Evolutionary conservation across 2,329 filamentous ascomycete species (phyloP), one percentile per base, ranked within the genome.

Genomic region (Juglanconis oblonga): DNA sequence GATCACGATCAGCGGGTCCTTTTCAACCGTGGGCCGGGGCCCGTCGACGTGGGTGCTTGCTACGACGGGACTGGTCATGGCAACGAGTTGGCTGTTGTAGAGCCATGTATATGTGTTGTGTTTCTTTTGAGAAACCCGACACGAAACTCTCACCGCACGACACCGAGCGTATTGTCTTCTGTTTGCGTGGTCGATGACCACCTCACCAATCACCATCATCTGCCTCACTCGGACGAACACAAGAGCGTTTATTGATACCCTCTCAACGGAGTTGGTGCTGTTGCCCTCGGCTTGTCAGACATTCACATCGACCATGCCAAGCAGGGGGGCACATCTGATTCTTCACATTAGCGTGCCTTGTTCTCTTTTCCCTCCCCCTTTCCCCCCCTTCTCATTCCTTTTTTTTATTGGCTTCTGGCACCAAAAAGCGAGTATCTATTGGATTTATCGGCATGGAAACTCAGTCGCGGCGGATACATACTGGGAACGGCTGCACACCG

Each of bases 1-100:
- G 50, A 57, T 67, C 4, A 68, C 67, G 2, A 65, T 67, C 1
- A 70, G 64, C 24, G 62, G 55, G 4, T 64, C 66, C 1, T 24
- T 51, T 2, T 50, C 55, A 38, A 29, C 33, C 17, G 13, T 38
- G 4, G 24, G 13, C n/a, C 36, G 13, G 17, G 52, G 32, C 4
- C 42, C 17, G 29, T 47, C 62, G 33, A 13, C 29, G 29, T 57
- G 50, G 52, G 5, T 60, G 14, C 29, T 62, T 9, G 7, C 48
- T 7, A 40, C 36, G 4, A 17, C 48, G 4, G 14, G 52, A 4
- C 13, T 56, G 52, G 38, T 40, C 24, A 52, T 54, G 59, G 52
- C 35, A 17, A 24, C 54, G 35, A 52, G n/a, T 24, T 63, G 47
- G 52, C 52, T 62, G 2, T 17, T 56, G 6, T 63, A 48, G n/a